Evolutionary conservation across 495 filamentous ascomycete species (phyloP).

Genomic region (Chaetomium tenue): DNA sequence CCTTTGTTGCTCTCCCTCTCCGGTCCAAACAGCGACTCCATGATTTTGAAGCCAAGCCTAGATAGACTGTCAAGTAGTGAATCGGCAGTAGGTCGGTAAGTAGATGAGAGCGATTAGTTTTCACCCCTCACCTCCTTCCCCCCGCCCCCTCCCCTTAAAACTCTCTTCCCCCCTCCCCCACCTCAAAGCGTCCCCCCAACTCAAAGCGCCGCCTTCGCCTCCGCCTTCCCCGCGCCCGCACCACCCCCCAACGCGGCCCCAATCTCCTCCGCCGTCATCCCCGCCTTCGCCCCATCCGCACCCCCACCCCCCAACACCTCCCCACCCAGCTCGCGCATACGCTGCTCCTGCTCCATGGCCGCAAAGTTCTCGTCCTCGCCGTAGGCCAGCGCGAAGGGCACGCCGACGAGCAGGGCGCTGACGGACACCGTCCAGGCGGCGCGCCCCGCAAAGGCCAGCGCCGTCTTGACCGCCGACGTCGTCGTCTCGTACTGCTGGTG

Average conservation of each 20-base stretch:
- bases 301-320: conserved; percentile 43
- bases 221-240: not conserved
- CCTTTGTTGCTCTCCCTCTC: too few species aligned
- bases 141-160: not conserved
- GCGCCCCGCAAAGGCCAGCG: conserved; percentile 70
- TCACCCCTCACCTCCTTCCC: not conserved
- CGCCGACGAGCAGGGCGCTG: conserved; percentile 80
- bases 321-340: conserved; percentile 74
- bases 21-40: too few species aligned
- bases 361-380: conserved; percentile 92
- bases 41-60: too few species aligned
- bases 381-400: conserved; percentile 89
- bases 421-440: conserved; percentile 84
- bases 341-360: conserved; percentile 96
- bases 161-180: not conserved
- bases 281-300: conserved; percentile 2
- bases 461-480: conserved; percentile 56
- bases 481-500: conserved; percentile 56
- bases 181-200: not conserved
- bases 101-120: too few species aligned
- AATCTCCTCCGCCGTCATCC: conserved; percentile 17
- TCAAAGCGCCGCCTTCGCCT: conserved; percentile 24
- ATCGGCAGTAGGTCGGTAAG: too few species aligned
- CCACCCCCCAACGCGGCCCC: conserved; percentile 9
- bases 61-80: too few species aligned